phyloP scores from a whole-genome alignment of 2,329 filamentous ascomycete genomes.

The Coleophoma crateriformis region DNA sequence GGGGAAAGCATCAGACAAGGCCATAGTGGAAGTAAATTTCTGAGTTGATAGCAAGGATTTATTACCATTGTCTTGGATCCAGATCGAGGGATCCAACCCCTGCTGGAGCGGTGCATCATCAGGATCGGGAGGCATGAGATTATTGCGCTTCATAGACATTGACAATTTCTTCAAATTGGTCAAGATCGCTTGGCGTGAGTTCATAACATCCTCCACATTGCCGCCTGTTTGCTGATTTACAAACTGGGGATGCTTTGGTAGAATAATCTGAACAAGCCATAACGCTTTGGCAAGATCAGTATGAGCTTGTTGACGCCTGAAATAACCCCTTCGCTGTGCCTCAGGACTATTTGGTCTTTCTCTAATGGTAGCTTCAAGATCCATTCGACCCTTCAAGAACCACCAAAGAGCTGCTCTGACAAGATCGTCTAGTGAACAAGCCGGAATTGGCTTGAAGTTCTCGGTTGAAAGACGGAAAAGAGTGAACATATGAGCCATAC shows the following conservation, averaged over 20 bases:
- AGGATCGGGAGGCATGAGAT: constrained; percentile 62
- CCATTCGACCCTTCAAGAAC: constrained; percentile 77
- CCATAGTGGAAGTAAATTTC: constrained; percentile 25
- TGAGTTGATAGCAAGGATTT: constrained; percentile 20
- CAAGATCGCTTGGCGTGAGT: constrained; percentile 47
- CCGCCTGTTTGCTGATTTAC: constrained; percentile 2
- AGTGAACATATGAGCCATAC: constrained; percentile 68
- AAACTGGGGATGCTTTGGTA: constrained; percentile 22
- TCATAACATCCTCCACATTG: constrained; percentile 36
- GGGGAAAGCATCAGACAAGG: constrained; percentile 62
- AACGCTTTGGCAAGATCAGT: constrained; percentile 80
- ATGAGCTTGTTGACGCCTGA: constrained; percentile 69
- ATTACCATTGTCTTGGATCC: constrained; percentile 58
- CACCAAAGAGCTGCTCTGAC: constrained; percentile 77
- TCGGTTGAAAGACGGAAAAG: constrained; percentile 77
- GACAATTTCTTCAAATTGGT: constrained; percentile 68
- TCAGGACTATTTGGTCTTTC: constrained; percentile 52
- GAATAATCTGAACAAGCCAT: constrained; percentile 64
- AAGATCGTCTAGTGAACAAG: constrained; percentile 61
- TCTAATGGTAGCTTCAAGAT: constrained; percentile 67
- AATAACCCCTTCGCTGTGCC: constrained; percentile 46
- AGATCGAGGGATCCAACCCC: constrained; percentile 74
- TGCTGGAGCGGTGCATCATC: constrained; percentile 66
- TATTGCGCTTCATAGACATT: constrained; percentile 79
- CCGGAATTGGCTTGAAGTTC: constrained; percentile 58